Evolutionary conservation across 371 early-diverging fungal genomes (phyloP).

Genomic region (Mucor piriformis): DNA sequence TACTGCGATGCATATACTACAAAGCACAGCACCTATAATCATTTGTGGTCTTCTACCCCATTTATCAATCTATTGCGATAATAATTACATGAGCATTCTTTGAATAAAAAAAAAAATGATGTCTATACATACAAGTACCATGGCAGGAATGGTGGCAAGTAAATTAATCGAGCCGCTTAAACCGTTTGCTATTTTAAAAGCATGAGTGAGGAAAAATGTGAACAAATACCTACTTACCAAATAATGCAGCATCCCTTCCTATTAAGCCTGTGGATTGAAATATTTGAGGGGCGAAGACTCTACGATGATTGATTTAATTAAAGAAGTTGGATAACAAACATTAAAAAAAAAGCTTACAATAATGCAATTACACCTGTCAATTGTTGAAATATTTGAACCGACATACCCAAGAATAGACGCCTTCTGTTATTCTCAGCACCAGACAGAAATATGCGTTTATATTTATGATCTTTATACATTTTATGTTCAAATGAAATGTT

Average conservation of each 20-base stretch:
- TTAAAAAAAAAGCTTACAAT: slow-evolving; percentile 55
- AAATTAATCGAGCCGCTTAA: slow-evolving; percentile 73
- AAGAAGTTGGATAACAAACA: no score
- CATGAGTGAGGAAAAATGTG: not conserved
- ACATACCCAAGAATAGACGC: slow-evolving; percentile 71
- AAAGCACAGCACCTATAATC: slow-evolving; percentile 51
- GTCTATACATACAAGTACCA: slow-evolving; percentile 62
- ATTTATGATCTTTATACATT: slow-evolving; percentile 51
- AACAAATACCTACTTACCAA: slow-evolving; percentile 32
- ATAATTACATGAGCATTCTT: not conserved
- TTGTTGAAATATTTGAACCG: slow-evolving; percentile 77
- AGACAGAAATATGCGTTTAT: slow-evolving; percentile 19
- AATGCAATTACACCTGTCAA: slow-evolving; percentile 76
- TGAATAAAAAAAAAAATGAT: slow-evolving; percentile 7
- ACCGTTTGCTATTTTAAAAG: slow-evolving; percentile 56
- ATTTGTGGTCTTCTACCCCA: slow-evolving; percentile 72
- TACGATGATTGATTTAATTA: slow-evolving; percentile 8
- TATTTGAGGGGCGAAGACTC: slow-evolving; percentile 68
- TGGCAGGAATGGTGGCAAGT: slow-evolving; percentile 73
- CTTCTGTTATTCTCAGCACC: slow-evolving; percentile 59
- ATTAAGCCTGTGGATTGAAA: slow-evolving; percentile 67
- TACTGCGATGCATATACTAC: slow-evolving; percentile 44
- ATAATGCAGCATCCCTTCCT: slow-evolving; percentile 51
- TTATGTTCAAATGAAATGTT: slow-evolving; percentile 71
- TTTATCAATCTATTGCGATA: slow-evolving; percentile 65